Evolutionary conservation across 805 yeast species (phyloP).

Genomic region (Nakazawaea holstii): DNA sequence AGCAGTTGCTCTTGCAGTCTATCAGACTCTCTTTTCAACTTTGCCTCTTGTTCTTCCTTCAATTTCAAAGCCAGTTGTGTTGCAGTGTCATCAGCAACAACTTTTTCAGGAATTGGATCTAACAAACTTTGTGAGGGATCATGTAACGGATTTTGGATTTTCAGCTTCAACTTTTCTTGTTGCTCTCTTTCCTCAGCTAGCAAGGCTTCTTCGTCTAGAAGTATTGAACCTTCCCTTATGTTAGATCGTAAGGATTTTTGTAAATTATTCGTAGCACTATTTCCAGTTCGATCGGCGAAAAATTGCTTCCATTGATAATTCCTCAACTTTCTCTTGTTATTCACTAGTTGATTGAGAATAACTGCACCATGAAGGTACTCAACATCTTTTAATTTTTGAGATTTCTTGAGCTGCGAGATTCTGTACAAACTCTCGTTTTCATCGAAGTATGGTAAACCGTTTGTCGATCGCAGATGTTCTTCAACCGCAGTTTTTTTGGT

Average conservation of each 20-base stretch:
- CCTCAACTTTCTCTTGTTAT: slow-evolving; percentile 35
- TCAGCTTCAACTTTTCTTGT: slow-evolving; percentile 2
- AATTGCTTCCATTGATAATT: slow-evolving; percentile 43
- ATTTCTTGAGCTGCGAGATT: slow-evolving; percentile 13
- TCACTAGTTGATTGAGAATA: slow-evolving; percentile 37
- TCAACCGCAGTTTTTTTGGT: slow-evolving; percentile 18
- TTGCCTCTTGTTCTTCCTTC: slow-evolving; percentile 1
- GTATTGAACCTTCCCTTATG: slow-evolving; percentile 15
- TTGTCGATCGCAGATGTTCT: slow-evolving; percentile 19
- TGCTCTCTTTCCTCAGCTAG: slow-evolving; percentile 1
- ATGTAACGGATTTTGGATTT: not conserved
- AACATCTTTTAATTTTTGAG: slow-evolving; percentile 36
- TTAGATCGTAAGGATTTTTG: slow-evolving; percentile 22
- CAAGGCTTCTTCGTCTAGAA: slow-evolving; percentile 8
- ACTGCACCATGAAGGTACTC: slow-evolving; percentile 47
- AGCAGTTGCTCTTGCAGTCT: slow-evolving; percentile 5
- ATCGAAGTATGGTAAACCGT: slow-evolving; percentile 40
- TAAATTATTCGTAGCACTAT: slow-evolving; percentile 6
- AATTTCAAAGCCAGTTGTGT: not conserved
- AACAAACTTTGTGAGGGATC: not conserved
- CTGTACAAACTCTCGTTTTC: slow-evolving; percentile 19
- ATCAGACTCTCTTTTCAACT: not conserved
- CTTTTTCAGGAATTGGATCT: not conserved
- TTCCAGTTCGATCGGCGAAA: slow-evolving; percentile 39
- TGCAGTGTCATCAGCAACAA: not conserved